These are phyloP conservation scores for Daedaleopsis sinensis DNA, from an alignment of 768 basidiomycete genomes.

Conservation along the genomic window DNA sequence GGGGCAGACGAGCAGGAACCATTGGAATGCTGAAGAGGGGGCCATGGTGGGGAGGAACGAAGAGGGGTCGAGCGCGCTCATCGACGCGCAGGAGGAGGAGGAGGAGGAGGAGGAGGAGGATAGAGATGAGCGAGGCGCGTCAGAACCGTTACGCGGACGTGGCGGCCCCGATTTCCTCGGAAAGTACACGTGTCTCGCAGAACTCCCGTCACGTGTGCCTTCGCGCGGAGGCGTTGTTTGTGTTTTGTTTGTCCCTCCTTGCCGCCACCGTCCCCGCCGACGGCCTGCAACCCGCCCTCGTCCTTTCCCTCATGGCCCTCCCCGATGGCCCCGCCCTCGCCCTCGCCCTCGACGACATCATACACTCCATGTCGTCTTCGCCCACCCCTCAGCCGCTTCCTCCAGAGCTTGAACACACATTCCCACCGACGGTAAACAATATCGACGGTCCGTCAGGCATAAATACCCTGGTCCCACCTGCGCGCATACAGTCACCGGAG, in stretches of 20 bases:
- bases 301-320: slow-evolving; percentile 23
- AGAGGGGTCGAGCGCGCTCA: slow-evolving; percentile 6
- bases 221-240: slow-evolving; percentile 25
- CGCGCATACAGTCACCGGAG: slow-evolving; percentile 36
- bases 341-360: slow-evolving; percentile 57
- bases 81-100: not conserved
- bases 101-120: not conserved
- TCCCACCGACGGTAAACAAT: not conserved
- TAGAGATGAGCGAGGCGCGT: not conserved
- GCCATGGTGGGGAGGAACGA: slow-evolving; percentile 25
- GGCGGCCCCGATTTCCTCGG: not conserved
- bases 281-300: not conserved
- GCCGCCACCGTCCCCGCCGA: not conserved
- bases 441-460: not conserved
- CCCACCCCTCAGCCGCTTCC: slow-evolving; percentile 37
- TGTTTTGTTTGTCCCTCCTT: not conserved
- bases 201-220: slow-evolving; percentile 23
- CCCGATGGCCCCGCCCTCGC: slow-evolving; percentile 44
- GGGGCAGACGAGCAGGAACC: slow-evolving; percentile 60
- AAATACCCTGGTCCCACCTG: not conserved
- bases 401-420: slow-evolving; percentile 5
- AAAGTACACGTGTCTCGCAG: slow-evolving; percentile 4
- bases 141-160: no score
- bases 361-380: slow-evolving; percentile 55
- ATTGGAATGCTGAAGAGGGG: slow-evolving; percentile 32